Base-by-base conservation (phyloP, 257 asterid species). In the Osmanthus fragrans region DNA sequence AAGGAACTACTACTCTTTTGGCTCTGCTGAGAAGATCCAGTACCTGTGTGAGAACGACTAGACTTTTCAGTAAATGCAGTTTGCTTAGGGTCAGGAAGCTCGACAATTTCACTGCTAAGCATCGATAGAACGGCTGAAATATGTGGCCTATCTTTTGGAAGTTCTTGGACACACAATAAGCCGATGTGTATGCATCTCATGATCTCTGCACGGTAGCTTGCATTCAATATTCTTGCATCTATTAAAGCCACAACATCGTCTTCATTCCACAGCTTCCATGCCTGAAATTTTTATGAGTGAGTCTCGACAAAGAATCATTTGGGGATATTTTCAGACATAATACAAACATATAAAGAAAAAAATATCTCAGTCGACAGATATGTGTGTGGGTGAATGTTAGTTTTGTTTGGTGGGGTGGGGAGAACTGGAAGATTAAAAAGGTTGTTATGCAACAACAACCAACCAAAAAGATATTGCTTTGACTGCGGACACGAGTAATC, bases 111-210 rank as follows among this genome's bases (percentile, higher is more conserved):
- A 80, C 89, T 82, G 16, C 72, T 85, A 29, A 92, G 80, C 92
- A 91, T 88, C 8, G 91, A 86, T 7, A 92, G 84, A 25, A 88
- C 86, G 33, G 73, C 15, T 13, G 89, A 79, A 23, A 87, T 72
- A 23, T 82, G 81, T 15, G 94, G 97, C 84, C 96, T 82, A 45
- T 89, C 91, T 13, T 37, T 81, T 29, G 87, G 88, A 72, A 77
- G 79, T 76, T 90, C 93, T 85, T 93, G 96, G 51, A 91, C 94
- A 4, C 94, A 91, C 77, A 92, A 79, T 60, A 92, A 65, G 33
- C 94, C 94, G 1, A 89, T 87, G 30, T 88, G 94, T 16, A 91
- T 78, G 83, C 89, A 89, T 79, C 92, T 80, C 80, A 81, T 7
- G 36, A 86, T 82, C 78, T 92, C 87, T 58, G 25, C 70, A 27